phyloP scores from a whole-genome alignment of 176 grass and related monocot species.

The Avena eriantha region DNA sequence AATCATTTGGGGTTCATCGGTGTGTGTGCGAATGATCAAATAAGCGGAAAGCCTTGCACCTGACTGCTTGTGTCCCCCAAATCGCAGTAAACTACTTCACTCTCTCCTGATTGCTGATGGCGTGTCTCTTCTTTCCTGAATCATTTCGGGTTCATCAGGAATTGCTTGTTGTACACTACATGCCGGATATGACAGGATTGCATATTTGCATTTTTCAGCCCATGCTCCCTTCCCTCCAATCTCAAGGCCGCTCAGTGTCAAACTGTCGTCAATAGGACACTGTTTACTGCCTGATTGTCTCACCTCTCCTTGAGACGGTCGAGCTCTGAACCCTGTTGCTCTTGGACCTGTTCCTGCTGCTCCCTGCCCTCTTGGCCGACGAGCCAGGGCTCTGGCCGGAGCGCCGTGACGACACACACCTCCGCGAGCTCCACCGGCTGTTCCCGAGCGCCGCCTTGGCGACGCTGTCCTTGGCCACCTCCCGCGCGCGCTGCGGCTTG shows the following conservation, averaged over 20 bases:
- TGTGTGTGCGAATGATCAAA: too few relatives aligned
- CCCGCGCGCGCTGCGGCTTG: slow-evolving; percentile 65
- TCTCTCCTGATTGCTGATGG: not conserved
- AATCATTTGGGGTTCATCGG: not conserved
- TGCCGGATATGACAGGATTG: slow-evolving; percentile 4
- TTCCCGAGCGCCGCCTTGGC: slow-evolving; percentile 81
- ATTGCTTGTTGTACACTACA: not conserved
- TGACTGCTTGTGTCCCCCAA: not conserved
- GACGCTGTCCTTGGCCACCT: slow-evolving; percentile 70
- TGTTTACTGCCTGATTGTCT: not conserved
- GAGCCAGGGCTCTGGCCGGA: slow-evolving; percentile 40
- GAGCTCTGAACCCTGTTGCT: slow-evolving; percentile 5
- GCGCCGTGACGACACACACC: slow-evolving; percentile 44
- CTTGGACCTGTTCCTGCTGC: slow-evolving; percentile 46
- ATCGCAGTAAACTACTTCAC: too few relatives aligned
- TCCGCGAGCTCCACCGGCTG: slow-evolving; percentile 47
- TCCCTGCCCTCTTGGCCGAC: slow-evolving; percentile 36
- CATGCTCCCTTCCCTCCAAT: not conserved
- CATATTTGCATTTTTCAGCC: not conserved
- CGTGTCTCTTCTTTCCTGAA: not conserved
- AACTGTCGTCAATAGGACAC: not conserved
- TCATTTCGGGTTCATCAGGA: slow-evolving; percentile 3
- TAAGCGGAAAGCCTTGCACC: too few relatives aligned
- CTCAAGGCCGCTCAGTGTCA: not conserved
- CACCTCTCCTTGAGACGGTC: not conserved